Evolutionary conservation across 2,329 filamentous ascomycete genomes (phyloP).

Genomic region (Aureobasidium sp.): DNA sequence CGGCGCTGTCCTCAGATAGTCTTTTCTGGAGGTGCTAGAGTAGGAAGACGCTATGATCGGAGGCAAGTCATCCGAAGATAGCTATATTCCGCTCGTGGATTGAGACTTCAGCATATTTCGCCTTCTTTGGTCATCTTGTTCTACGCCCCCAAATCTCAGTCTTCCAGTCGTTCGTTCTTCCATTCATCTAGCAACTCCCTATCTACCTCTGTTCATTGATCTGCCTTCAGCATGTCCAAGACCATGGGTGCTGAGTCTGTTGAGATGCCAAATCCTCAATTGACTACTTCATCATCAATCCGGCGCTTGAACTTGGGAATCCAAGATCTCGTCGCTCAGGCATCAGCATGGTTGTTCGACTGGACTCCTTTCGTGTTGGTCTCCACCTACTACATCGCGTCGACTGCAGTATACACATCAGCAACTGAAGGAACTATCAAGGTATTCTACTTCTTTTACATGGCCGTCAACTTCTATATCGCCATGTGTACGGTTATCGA

Average conservation of each 20-base stretch:
- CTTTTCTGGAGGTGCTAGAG: background rate
- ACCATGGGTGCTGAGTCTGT: background rate
- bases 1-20: background rate
- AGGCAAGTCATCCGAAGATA: background rate
- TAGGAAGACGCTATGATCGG: background rate
- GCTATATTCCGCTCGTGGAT: background rate
- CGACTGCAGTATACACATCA: constrained; percentile 23
- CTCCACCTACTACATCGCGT: constrained; percentile 22
- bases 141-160: background rate
- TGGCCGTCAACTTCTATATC: constrained; percentile 25
- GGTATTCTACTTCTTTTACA: constrained; percentile 26
- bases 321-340: background rate
- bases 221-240: background rate
- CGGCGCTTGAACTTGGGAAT: background rate
- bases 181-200: background rate
- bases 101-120: background rate
- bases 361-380: constrained; percentile 24
- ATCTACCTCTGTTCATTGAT: background rate
- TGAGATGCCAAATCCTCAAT: background rate
- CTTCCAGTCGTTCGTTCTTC: background rate
- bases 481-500: constrained; percentile 21
- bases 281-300: background rate
- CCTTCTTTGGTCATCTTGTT: background rate
- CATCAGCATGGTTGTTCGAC: constrained; percentile 23
- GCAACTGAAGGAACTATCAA: constrained; percentile 20